phyloP scores from a whole-genome alignment of 2,329 filamentous ascomycete species.

The Cladosporium sp. region DNA sequence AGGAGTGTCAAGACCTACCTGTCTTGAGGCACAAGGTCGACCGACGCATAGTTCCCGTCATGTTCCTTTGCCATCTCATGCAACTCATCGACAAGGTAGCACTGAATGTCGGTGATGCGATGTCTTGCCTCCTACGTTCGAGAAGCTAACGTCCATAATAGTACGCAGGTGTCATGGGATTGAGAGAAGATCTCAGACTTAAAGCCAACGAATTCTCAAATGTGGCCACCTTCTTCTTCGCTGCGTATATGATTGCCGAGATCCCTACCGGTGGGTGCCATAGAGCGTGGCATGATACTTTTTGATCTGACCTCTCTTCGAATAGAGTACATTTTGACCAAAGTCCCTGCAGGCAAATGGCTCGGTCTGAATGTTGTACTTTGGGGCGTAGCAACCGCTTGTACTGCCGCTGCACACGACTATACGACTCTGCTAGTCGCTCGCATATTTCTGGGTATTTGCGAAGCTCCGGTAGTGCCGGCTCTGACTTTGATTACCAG shows the following conservation, averaged over 20 bases:
- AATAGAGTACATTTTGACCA: slow-evolving; percentile 51
- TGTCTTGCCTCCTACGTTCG: not conserved
- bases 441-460: slow-evolving; percentile 62
- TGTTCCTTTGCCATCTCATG: slow-evolving; percentile 58
- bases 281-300: too few relatives aligned
- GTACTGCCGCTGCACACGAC: slow-evolving; percentile 56
- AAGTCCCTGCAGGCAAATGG: slow-evolving; percentile 56
- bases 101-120: slow-evolving; percentile 49
- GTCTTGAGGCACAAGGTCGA: slow-evolving; percentile 53
- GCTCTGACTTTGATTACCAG: slow-evolving; percentile 61
- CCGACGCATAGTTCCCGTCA: slow-evolving; percentile 56
- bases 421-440: slow-evolving; percentile 57
- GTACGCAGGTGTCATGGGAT: slow-evolving; percentile 65
- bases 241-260: slow-evolving; percentile 57
- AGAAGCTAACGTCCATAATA: slow-evolving; percentile 25
- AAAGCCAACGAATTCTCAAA: slow-evolving; percentile 60
- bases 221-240: slow-evolving; percentile 59
- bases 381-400: slow-evolving; percentile 59
- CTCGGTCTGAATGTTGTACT: slow-evolving; percentile 57
- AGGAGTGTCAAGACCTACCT: not conserved
- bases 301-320: slow-evolving; percentile 28
- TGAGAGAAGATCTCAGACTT: slow-evolving; percentile 53
- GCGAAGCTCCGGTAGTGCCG: slow-evolving; percentile 65
- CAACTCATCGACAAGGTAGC: slow-evolving; percentile 63
- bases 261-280: slow-evolving; percentile 60